These are phyloP conservation scores for Rhodotorula mucilaginosa DNA, from an alignment of 1,284 basidiomycete genomes.

Conservation along the genomic window DNA sequence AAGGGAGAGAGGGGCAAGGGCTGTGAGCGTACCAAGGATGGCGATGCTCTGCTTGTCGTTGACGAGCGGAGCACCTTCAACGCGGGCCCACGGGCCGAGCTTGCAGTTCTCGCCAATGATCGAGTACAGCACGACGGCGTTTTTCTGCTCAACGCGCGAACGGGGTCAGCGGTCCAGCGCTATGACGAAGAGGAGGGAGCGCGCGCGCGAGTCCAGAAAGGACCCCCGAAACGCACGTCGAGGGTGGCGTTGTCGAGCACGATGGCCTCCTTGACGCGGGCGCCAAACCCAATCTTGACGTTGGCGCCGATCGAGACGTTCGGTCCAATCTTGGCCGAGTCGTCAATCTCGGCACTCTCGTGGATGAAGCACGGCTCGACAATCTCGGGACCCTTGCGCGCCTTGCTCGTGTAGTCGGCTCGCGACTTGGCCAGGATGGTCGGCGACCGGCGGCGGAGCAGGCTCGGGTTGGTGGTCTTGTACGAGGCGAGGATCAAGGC, in stretches of 20 bases:
- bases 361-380: constrained; percentile 54
- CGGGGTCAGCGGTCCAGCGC: background rate
- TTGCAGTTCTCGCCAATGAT: constrained; percentile 52
- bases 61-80: constrained; percentile 50
- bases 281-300: constrained; percentile 52
- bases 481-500: constrained; percentile 49
- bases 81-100: constrained; percentile 54
- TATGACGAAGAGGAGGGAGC: background rate
- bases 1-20: too few relatives aligned
- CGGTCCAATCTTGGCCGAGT: constrained; percentile 54
- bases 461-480: constrained; percentile 47
- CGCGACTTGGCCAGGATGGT: constrained; percentile 45
- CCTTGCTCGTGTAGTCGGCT: constrained; percentile 30
- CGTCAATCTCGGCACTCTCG: constrained; percentile 51
- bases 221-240: constrained; percentile 44
- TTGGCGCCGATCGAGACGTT: constrained; percentile 52
- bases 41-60: constrained; percentile 53
- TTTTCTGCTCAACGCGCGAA: constrained; percentile 43
- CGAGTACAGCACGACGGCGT: constrained; percentile 53
- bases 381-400: constrained; percentile 46
- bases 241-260: constrained; percentile 52
- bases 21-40: constrained; percentile 50
- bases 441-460: constrained; percentile 46
- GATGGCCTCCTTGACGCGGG: constrained; percentile 54
- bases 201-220: background rate